Evolutionary conservation across 2,329 filamentous ascomycete genomes (phyloP), one percentile per base, ranked within the genome.

Genomic region (Cladosporium sp.): DNA sequence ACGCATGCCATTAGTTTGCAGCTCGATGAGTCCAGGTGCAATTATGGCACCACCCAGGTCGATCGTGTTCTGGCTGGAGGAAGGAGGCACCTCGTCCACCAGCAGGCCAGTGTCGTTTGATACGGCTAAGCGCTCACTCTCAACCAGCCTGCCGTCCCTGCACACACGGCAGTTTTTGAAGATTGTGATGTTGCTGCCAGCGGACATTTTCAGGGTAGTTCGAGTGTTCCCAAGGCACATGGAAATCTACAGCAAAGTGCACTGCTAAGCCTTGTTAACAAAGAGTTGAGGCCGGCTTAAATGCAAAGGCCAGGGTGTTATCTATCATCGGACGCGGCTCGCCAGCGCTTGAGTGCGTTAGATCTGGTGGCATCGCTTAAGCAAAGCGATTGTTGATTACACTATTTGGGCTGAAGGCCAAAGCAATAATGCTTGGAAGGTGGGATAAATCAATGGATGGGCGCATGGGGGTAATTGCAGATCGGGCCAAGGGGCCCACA

Each of bases 1-100:
- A 60, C 72, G 70, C 43, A 73, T 64, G 45, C 76, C 75, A 57
- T 81, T 81, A 1, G 75, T 79, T 53, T 81, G 78, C 5, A 81
- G 61, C 53, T 81, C 78, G 18, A 80, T 64, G 56, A 78, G 79
- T 3, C 78, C 79, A 8, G 78, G 78, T 4, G 77, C 74, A 47
- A 80, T 66, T 42, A 80, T 76, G 41, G 64, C 68, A 36, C 73
- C 73, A 34, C 74, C 67, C 9, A 80, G 61, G 57, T 80, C 76
- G 41, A 77, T 61, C 11, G 67, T 67, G 37, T 74, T 69, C 5
- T 38, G 8, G 38, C 69, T 71, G 51, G 72, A 72, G 54, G 72
- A 72, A 27, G 70, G 70, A 30, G 70, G 69, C 50, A 65, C 60
- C 15, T 13, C 24, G 56, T 69, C 65, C 36, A 74, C 55, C 51